These are phyloP conservation scores for Ustilago trichophora DNA, from an alignment of 1,284 basidiomycete genomes.

Conservation along the genomic window DNA sequence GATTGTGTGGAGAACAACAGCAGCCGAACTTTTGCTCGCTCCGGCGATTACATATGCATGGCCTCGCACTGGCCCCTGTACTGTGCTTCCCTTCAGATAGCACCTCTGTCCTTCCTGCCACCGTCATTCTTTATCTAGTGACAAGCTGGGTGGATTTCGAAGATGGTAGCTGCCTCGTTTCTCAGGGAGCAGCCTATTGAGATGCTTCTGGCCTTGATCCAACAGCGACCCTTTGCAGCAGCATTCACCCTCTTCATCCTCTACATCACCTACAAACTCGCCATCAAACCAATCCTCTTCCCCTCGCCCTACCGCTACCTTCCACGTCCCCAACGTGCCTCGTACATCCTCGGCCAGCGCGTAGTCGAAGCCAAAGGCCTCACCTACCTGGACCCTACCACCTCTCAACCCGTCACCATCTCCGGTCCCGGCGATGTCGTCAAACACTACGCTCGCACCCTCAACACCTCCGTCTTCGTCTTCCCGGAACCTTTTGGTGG, in stretches of 20 bases:
- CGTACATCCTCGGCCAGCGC: conserved; percentile 31
- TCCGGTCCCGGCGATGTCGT: conserved; percentile 25
- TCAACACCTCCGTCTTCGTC: conserved; percentile 21
- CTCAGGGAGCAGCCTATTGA: background rate
- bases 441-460: conserved; percentile 18
- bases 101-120: too few relatives aligned
- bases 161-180: too few relatives aligned
- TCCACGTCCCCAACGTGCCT: conserved; percentile 18
- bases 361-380: conserved; percentile 35
- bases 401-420: background rate
- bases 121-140: too few relatives aligned
- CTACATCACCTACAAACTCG: conserved; percentile 32
- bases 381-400: conserved; percentile 7
- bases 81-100: too few relatives aligned
- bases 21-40: too few relatives aligned
- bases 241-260: conserved; percentile 11
- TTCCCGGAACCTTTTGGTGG: conserved; percentile 41
- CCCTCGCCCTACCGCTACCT: conserved; percentile 38
- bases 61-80: too few relatives aligned
- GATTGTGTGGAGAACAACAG: too few relatives aligned
- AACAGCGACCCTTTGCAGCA: conserved; percentile 6
- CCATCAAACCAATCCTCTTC: conserved; percentile 32
- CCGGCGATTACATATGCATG: too few relatives aligned
- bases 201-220: background rate
- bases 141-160: too few relatives aligned